A percentile compares a stretch with the other conserved stretches of the same genome.
Conservation (phyloP, 148 eudicot genomes). For the Rhododendron ovatum region DNA sequence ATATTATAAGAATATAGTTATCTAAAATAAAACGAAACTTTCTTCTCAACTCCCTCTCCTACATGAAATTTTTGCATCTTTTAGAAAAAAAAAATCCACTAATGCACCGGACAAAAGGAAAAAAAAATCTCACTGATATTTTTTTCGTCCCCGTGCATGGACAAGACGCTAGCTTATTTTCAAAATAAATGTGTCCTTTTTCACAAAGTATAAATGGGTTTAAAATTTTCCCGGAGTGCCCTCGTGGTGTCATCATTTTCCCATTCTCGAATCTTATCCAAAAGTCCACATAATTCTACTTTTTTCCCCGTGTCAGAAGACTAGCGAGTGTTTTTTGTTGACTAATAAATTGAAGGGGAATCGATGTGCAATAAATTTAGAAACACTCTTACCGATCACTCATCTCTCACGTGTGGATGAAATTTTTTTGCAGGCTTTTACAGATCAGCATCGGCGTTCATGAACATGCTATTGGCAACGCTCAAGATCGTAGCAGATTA, state of each 20-base stretch:
- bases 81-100: too few species aligned
- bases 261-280: neutral
- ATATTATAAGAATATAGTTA: too few species aligned
- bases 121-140: too few species aligned
- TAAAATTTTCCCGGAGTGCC: too few species aligned
- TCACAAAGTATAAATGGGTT: too few species aligned
- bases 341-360: neutral
- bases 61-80: too few species aligned
- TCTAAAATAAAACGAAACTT: neutral
- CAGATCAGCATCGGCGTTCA: constrained; percentile 88
- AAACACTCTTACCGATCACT: too few species aligned
- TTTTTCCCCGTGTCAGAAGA: neutral
- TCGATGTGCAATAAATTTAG: too few species aligned
- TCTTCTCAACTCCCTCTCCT: neutral
- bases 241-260: neutral
- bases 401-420: neutral
- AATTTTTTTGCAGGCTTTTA: constrained; percentile 57
- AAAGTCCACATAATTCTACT: neutral
- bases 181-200: too few species aligned
- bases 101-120: too few species aligned
- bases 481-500: constrained; percentile 75
- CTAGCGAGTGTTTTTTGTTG: neutral
- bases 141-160: too few species aligned
- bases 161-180: too few species aligned
- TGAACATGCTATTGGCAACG: constrained; percentile 71